These are phyloP conservation scores for Neurospora cerealis DNA, from an alignment of 495 filamentous ascomycete species.

Conservation along the genomic window DNA sequence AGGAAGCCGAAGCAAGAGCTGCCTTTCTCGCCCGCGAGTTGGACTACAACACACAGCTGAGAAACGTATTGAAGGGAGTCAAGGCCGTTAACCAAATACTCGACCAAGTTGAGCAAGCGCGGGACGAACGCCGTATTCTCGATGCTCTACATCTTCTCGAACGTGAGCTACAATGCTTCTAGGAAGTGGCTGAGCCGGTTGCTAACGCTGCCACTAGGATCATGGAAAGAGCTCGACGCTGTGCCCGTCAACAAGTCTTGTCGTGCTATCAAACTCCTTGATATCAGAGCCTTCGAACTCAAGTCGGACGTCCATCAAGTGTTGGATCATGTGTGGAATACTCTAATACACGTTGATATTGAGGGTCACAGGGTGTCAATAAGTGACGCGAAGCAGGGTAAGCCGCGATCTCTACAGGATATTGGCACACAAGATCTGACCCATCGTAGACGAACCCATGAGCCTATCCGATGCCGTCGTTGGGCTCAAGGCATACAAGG, in stretches of 20 bases:
- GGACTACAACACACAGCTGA: conserved; percentile 62
- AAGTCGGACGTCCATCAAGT: conserved; percentile 48
- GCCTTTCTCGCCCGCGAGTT: conserved; percentile 64
- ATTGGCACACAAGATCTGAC: conserved; percentile 15
- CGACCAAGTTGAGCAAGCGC: conserved; percentile 40
- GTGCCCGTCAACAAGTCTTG: conserved; percentile 36
- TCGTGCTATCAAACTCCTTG: conserved; percentile 37
- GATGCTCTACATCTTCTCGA: conserved; percentile 43
- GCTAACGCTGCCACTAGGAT: conserved; percentile 20
- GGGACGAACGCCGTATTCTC: conserved; percentile 35
- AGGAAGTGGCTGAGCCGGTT: neutral
- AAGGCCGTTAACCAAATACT: conserved; percentile 41
- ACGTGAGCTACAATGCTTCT: conserved; percentile 20
- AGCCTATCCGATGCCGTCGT: conserved; percentile 36
- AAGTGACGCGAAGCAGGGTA: conserved; percentile 31
- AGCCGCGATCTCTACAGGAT: neutral
- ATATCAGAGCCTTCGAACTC: conserved; percentile 41
- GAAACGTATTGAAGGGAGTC: conserved; percentile 50
- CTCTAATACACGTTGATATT: conserved; percentile 46
- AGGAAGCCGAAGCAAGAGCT: conserved; percentile 61
- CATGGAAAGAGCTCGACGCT: conserved; percentile 34
- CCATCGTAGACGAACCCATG: conserved; percentile 33
- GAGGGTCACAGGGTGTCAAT: conserved; percentile 39
- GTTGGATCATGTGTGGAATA: conserved; percentile 45
- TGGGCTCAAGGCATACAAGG: conserved; percentile 40